Conservation (phyloP, 495 filamentous ascomycete species). For the Neurospora sp. region DNA sequence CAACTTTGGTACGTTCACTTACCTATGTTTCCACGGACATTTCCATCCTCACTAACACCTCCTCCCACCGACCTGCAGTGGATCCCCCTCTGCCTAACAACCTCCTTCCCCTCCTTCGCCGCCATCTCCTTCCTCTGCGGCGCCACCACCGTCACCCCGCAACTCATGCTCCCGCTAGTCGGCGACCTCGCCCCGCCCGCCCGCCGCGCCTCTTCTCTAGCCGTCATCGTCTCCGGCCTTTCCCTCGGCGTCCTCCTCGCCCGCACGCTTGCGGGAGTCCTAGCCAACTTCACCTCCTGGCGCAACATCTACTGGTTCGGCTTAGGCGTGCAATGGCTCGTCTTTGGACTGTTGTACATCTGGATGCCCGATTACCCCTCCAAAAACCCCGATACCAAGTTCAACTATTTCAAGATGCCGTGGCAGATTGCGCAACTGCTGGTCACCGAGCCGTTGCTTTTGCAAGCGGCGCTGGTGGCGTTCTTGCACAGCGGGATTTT, state of each 20-base stretch:
- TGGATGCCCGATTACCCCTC: constrained; percentile 76
- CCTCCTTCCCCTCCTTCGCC: constrained; percentile 52
- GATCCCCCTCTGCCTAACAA: constrained; percentile 64
- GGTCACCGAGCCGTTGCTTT: constrained; percentile 53
- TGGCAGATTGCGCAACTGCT: constrained; percentile 52
- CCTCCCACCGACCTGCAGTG: constrained; percentile 29
- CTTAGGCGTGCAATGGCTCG: constrained; percentile 60
- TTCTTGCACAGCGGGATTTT: constrained; percentile 33
- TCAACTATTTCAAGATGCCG: constrained; percentile 60
- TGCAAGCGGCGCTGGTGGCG: constrained; percentile 42
- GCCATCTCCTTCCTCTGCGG: constrained; percentile 60
- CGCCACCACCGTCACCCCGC: constrained; percentile 74
- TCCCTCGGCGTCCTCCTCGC: constrained; percentile 69
- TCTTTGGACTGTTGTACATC: constrained; percentile 54
- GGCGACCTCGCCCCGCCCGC: constrained; percentile 67
- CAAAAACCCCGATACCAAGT: constrained; percentile 48
- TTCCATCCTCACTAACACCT: constrained; percentile 5
- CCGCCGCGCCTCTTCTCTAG: constrained; percentile 56
- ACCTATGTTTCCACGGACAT: too few relatives aligned
- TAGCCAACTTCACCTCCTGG: constrained; percentile 64
- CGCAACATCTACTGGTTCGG: constrained; percentile 74
- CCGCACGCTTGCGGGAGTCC: constrained; percentile 63
- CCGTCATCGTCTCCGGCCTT: constrained; percentile 69
- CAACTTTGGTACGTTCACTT: constrained; percentile 54
- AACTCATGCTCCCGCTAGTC: constrained; percentile 76